These are phyloP conservation scores for Auriscalpium microsporum DNA, from an alignment of 768 basidiomycete species.

Conservation along the genomic window DNA sequence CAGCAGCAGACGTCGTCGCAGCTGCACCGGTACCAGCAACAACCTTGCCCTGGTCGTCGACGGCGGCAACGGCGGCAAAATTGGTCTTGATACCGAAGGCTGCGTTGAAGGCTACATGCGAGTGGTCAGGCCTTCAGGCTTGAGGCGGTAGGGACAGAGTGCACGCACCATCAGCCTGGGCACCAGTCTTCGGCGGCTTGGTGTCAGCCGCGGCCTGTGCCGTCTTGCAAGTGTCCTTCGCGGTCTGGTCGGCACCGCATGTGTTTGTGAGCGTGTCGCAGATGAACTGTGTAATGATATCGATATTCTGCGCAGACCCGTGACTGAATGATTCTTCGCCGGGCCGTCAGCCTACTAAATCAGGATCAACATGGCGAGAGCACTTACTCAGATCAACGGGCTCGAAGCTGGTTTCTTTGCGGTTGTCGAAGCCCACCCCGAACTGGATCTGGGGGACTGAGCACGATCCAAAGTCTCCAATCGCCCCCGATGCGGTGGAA, in stretches of 20 bases:
- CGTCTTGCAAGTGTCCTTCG: slow-evolving; percentile 33
- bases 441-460: slow-evolving; percentile 47
- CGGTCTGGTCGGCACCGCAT: slow-evolving; percentile 43
- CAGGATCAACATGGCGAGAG: neutral
- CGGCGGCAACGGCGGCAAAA: slow-evolving; percentile 34
- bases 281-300: slow-evolving; percentile 46
- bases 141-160: too few species aligned
- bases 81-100: slow-evolving; percentile 45
- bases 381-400: slow-evolving; percentile 33
- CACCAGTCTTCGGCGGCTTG: slow-evolving; percentile 29
- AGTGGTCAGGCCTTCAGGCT: neutral
- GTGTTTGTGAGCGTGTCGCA: slow-evolving; percentile 42
- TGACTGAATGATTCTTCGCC: slow-evolving; percentile 2
- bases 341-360: neutral
- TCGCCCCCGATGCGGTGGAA: neutral
- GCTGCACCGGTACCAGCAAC: slow-evolving; percentile 19
- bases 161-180: neutral
- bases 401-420: slow-evolving; percentile 46
- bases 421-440: slow-evolving; percentile 41
- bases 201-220: slow-evolving; percentile 37
- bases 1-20: slow-evolving; percentile 3
- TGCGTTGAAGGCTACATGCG: slow-evolving; percentile 40
- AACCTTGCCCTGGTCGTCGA: slow-evolving; percentile 37
- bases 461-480: slow-evolving; percentile 35
- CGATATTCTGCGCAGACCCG: slow-evolving; percentile 14